Evolutionary conservation across 2,329 filamentous ascomycete species (phyloP), one percentile per base, ranked within the genome.

Genomic region (Leptosphaerulina australis): DNA sequence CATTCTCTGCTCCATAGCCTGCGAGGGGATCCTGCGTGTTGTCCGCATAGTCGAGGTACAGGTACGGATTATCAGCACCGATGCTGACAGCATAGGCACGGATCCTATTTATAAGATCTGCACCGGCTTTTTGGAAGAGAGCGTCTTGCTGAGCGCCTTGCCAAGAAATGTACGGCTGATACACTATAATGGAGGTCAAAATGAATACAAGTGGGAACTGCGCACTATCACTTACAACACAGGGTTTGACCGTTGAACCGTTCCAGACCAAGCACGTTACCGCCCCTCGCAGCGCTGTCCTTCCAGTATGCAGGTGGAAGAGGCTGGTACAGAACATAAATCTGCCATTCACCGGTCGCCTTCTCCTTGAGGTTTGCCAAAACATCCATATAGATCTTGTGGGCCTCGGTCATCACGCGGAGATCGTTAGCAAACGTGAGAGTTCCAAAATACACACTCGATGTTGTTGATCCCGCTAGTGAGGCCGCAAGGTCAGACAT

Each of bases 241-340:
- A 60, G 12, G 5, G 25, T 36, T 30, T 51, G 35, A 7, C 35
- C 36, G 15, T 41, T 15, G 25, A 64, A 64, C 2, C 60, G 60
- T 22, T 64, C 62, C 9, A 78, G 59, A 3, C 71, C 72, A 24
- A 77, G 63, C 37, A 78, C 68, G 53, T 75, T 76, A 30, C 73
- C 74, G 44, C 76, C 73, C 39, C 66, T 70, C 25, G 65, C 64
- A 4, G 51, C 50, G 21, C 71, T 72, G 11, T 72, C 59, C 40
- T 67, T 54, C 36, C 62, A 66, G 50, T 72, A 69, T 3, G 72
- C 56, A n/a, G 69, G 68, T 10, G 76, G 72, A 20, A 78, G 66
- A 20, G 75, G 64, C 55, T 76, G 72, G 41, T 74, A 70, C 5
- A 69, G 62, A 10, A 55, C 59, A 6, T 73, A 63, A 12, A 67